phyloP scores from a whole-genome alignment of 495 filamentous ascomycete genomes.

The Aspergillus baeticus region DNA sequence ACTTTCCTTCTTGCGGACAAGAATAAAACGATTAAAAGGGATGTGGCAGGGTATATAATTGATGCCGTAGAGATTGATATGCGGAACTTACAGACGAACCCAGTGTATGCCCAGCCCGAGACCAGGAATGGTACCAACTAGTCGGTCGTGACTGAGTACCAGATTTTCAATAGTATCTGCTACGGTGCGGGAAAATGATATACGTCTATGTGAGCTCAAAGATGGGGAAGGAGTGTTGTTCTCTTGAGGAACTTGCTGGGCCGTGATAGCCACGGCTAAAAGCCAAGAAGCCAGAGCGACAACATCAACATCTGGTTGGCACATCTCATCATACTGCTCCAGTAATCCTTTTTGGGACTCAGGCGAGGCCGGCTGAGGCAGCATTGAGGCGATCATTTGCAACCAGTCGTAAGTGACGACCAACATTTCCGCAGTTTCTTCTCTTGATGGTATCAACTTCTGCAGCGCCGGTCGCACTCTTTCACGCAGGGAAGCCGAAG shows the following conservation, averaged over 20 bases:
- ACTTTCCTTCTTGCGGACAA: background rate
- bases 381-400: constrained; percentile 14
- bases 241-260: constrained; percentile 20
- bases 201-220: background rate
- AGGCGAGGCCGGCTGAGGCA: constrained; percentile 18
- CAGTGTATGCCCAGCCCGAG: constrained; percentile 23
- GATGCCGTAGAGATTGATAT: background rate
- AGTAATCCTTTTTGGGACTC: constrained; percentile 20
- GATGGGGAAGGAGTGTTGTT: background rate
- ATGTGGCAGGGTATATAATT: too few species aligned
- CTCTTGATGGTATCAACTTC: constrained; percentile 21
- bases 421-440: constrained; percentile 16
- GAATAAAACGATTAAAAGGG: background rate
- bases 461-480: constrained; percentile 18
- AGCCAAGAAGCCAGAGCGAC: constrained; percentile 25
- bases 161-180: constrained; percentile 22
- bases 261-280: constrained; percentile 23
- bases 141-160: constrained; percentile 21
- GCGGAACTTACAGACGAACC: constrained; percentile 24
- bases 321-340: constrained; percentile 22
- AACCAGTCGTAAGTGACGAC: constrained; percentile 23
- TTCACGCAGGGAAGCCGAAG: constrained; percentile 10
- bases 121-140: constrained; percentile 21
- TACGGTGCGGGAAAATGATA: constrained; percentile 15
- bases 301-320: constrained; percentile 19